A percentile compares a stretch with the other conserved stretches of the same genome.
Conservation (phyloP, 2,329 filamentous ascomycete species). For the Aspergillus ochraceoroseus region DNA sequence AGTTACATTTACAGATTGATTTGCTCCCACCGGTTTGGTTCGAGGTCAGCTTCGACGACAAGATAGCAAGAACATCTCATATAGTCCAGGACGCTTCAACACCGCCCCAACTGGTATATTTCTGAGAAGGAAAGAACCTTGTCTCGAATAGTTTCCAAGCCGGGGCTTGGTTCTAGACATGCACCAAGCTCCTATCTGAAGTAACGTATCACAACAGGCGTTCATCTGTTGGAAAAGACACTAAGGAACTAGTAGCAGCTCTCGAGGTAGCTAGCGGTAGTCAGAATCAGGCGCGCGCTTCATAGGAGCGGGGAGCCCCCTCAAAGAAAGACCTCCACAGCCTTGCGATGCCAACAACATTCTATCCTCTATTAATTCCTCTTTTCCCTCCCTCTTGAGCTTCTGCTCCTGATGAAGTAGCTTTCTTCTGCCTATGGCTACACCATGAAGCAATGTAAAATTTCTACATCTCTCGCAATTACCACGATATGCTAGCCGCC, state of each 20-base stretch:
- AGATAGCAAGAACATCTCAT: too few relatives aligned
- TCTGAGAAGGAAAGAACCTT: too few relatives aligned
- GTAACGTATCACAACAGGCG: too few relatives aligned
- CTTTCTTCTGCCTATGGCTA: slow-evolving; percentile 1
- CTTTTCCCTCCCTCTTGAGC: background rate
- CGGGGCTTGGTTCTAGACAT: too few relatives aligned
- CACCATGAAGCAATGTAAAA: slow-evolving; percentile 2
- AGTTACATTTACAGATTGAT: too few relatives aligned
- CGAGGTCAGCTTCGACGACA: too few relatives aligned
- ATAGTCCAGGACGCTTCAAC: too few relatives aligned
- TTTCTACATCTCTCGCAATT: background rate
- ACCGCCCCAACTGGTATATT: too few relatives aligned
- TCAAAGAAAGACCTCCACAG: background rate
- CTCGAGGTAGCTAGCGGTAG: slow-evolving; percentile 1
- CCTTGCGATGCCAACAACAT: slow-evolving; percentile 1
- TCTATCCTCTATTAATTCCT: background rate
- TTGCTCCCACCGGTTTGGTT: too few relatives aligned
- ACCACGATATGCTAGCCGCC: slow-evolving; percentile 3
- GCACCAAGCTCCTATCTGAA: too few relatives aligned
- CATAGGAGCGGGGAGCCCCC: slow-evolving; percentile 1
- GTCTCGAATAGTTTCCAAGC: too few relatives aligned
- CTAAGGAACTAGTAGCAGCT: slow-evolving; percentile 1
- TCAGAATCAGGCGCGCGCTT: slow-evolving; percentile 11
- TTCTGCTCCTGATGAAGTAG: background rate
- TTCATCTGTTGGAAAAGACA: background rate